Base-by-base conservation (phyloP, 2,329 filamentous ascomycete species). In the Graphium sp. region DNA sequence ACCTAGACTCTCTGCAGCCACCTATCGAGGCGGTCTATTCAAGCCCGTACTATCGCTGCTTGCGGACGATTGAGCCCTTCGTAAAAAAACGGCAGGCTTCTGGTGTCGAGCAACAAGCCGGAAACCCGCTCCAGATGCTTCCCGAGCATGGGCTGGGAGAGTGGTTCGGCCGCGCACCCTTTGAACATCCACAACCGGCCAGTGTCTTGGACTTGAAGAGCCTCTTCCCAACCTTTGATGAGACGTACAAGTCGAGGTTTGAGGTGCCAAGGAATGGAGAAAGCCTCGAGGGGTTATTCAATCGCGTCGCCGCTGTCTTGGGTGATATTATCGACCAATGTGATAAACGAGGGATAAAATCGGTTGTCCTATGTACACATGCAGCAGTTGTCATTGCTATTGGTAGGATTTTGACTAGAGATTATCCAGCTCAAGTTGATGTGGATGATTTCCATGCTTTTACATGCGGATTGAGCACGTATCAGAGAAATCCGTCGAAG, bases 91-190 rank as follows among this genome's bases (percentile, higher is more conserved):
- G 28, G 21, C 4, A 33, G 21, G 22, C n/a, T 14, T 14, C 16
- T 12, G 20, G 19, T n/a, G 22, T 6, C 20, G 9, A 6, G 18
- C 14, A 13, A 17, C 40, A 11, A 35, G 37, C 40, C 23, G 38
- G 45, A 16, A 39, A 5, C 31, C 18, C 35, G 24, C 26, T 51
- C 32, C 50, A 44, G 22, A 62, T 74, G 35, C 58, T 64, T 20
- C 62, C 60, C 26, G 70, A 75, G 40, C 52, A 58, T 32, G 68
- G 67, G 9, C 42, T 74, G 22, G 76, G 81, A 35, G 89, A 98
- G 57, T 95, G 89, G 77, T 95, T 89, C 48, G 89, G 89, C 16
- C 63, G 71, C 26, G 83, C 85, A 11, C 72, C 73, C 34, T 94
- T 93, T 50, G 65, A 79, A 31, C 89, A 95, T 44, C 89, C 89